phyloP scores from a whole-genome alignment of 2,329 filamentous ascomycete genomes.

The Aureobasidium subglaciale region DNA sequence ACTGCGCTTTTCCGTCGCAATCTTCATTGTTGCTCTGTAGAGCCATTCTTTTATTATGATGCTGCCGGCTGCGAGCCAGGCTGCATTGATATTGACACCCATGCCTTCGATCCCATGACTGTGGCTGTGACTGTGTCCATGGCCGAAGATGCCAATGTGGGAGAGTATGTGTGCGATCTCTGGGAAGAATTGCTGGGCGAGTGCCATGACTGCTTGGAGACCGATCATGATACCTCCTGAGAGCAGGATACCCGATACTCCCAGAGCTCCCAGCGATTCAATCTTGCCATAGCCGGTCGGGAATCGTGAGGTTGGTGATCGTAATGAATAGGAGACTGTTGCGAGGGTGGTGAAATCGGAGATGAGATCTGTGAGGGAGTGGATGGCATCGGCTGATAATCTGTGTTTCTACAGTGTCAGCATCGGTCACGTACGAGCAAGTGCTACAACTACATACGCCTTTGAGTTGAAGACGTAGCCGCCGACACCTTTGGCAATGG shows the following conservation, averaged over 20 bases:
- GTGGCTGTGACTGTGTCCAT: slow-evolving; percentile 60
- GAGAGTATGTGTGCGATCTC: slow-evolving; percentile 37
- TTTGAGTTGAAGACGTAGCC: slow-evolving; percentile 95
- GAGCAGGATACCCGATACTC: slow-evolving; percentile 85
- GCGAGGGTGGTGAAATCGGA: slow-evolving; percentile 91
- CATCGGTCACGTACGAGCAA: neutral
- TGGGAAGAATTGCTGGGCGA: slow-evolving; percentile 43
- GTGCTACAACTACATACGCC: slow-evolving; percentile 28
- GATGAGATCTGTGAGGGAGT: slow-evolving; percentile 89
- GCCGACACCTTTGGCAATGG: slow-evolving; percentile 82
- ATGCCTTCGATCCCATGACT: slow-evolving; percentile 47
- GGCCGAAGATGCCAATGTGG: slow-evolving; percentile 38
- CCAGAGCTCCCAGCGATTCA: slow-evolving; percentile 89
- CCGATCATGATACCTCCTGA: slow-evolving; percentile 90
- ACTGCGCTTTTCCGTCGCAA: slow-evolving; percentile 88
- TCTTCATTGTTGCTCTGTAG: slow-evolving; percentile 95
- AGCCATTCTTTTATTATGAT: slow-evolving; percentile 95
- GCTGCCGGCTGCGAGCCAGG: slow-evolving; percentile 85
- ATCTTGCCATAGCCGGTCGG: slow-evolving; percentile 93
- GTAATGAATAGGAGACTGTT: slow-evolving; percentile 89
- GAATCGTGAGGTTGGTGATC: slow-evolving; percentile 73
- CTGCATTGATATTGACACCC: slow-evolving; percentile 83
- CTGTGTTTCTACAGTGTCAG: slow-evolving; percentile 14
- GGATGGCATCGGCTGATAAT: slow-evolving; percentile 71
- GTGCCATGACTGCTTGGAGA: slow-evolving; percentile 55